phyloP scores from a whole-genome alignment of 345 rosid genomes.

The Eutrema heterophyllum region DNA sequence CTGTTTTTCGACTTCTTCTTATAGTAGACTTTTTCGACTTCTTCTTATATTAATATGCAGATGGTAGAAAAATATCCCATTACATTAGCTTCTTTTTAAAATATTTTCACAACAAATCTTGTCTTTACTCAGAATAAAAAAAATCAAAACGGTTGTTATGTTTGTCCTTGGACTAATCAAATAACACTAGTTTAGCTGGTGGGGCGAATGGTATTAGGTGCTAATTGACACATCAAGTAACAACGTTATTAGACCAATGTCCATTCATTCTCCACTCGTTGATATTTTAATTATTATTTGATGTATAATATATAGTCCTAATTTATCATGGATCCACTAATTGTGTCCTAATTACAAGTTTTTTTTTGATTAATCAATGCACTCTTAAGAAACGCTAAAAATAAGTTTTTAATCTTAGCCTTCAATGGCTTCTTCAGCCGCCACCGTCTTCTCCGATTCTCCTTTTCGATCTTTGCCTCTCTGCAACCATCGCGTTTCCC shows the following conservation, averaged over 20 bases:
- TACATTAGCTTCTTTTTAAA: not conserved
- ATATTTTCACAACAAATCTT: not conserved
- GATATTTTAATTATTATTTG: not conserved
- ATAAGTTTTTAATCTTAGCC: not conserved
- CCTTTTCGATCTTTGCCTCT: constrained; percentile 25
- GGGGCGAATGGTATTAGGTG: constrained; percentile 21
- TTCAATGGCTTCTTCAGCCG: constrained; percentile 55
- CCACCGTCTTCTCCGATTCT: constrained; percentile 28
- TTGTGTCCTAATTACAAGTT: constrained; percentile 17
- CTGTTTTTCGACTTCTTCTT: too few species aligned
- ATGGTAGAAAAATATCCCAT: not conserved
- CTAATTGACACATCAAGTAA: constrained; percentile 23
- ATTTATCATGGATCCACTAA: not conserved
- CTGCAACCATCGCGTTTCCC: constrained; percentile 25
- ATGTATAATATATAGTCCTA: not conserved
- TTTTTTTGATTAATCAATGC: constrained; percentile 7
- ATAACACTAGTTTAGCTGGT: not conserved
- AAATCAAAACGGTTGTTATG: not conserved
- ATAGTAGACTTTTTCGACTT: too few species aligned
- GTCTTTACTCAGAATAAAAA: not conserved
- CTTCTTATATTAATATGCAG: not conserved
- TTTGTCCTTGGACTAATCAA: not conserved
- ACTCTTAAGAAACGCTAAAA: not conserved
- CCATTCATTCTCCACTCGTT: constrained; percentile 29
- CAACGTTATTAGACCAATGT: not conserved